Conservation (phyloP, 805 yeast species). For the Saccharomyces eubayanus region DNA sequence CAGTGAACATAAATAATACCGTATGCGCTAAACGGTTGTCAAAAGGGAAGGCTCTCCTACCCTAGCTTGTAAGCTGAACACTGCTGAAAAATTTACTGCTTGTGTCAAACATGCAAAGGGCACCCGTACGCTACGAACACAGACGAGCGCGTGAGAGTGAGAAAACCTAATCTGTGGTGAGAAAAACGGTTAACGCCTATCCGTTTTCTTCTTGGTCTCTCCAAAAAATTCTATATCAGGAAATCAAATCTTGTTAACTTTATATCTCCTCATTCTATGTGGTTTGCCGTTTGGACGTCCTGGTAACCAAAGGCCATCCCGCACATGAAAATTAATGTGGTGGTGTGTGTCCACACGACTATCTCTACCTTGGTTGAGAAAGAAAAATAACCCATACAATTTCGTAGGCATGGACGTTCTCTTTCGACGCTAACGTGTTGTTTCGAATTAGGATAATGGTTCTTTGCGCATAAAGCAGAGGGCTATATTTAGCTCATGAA, state of each 20-base stretch:
- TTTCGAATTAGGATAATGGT: background rate
- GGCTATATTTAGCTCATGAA: background rate
- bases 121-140: background rate
- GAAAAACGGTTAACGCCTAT: background rate
- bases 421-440: background rate
- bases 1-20: background rate
- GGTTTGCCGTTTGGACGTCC: background rate
- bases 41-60: background rate
- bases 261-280: background rate
- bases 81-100: background rate
- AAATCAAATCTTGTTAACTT: background rate
- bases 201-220: background rate
- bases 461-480: background rate
- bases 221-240: background rate
- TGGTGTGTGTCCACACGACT: background rate
- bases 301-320: background rate
- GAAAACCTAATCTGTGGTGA: background rate
- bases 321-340: background rate
- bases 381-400: background rate
- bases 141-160: background rate
- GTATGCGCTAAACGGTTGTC: background rate
- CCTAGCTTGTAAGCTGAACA: too few relatives aligned
- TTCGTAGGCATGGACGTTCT: background rate
- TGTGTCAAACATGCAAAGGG: background rate
- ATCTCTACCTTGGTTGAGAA: background rate